Conservation (phyloP, 106 monocot species). For the Posidonia australis region DNA sequence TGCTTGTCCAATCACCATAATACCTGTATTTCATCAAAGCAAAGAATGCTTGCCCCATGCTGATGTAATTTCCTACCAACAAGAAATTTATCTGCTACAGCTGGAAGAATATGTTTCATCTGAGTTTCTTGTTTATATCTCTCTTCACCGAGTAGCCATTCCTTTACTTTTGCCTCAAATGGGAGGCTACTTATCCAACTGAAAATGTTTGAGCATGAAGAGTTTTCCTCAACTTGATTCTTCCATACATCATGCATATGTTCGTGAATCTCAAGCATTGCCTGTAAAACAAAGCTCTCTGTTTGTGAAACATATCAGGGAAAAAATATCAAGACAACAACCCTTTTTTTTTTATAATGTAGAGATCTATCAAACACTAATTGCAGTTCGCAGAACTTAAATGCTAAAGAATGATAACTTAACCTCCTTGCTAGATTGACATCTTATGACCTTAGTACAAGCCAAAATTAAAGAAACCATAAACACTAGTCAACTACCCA, state of each 20-base stretch:
- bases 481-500: no score
- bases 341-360: neutral
- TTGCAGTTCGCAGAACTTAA: no score
- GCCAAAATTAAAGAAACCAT: no score
- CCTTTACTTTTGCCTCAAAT: conserved; percentile 78
- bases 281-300: conserved; percentile 39
- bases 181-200: conserved; percentile 68
- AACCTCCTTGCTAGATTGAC: no score
- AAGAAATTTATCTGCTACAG: conserved; percentile 91
- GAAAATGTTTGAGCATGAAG: conserved; percentile 32
- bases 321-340: neutral
- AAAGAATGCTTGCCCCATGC: conserved; percentile 79
- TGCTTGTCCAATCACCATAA: neutral
- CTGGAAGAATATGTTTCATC: conserved; percentile 75
- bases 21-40: conserved; percentile 99
- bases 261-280: conserved; percentile 93
- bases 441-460: no score
- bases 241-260: conserved; percentile 89
- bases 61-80: conserved; percentile 50
- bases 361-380: no score
- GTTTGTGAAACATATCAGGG: no score
- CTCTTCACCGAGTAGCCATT: conserved; percentile 94
- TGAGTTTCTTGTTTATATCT: conserved; percentile 64
- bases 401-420: no score
- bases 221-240: conserved; percentile 37